phyloP scores from a whole-genome alignment of 202 grass and related monocot species.

The Panicum virgatum region DNA sequence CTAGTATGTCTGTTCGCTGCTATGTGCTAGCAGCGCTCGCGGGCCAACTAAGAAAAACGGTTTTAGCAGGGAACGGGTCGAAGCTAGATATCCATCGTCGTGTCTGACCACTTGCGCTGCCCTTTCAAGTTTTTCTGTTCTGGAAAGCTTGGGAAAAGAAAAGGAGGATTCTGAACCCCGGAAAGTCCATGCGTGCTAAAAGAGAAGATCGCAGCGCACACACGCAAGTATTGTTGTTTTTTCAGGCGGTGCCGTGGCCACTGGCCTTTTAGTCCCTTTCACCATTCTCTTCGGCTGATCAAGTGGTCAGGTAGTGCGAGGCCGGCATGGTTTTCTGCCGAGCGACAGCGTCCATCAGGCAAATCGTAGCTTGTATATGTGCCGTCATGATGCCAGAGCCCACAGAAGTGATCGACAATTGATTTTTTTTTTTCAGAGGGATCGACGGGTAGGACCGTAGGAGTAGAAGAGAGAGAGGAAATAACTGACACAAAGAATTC shows the following conservation, averaged over 20 bases:
- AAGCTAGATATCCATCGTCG: background rate
- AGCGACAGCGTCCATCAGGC: background rate
- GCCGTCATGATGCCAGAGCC: background rate
- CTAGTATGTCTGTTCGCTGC: too few relatives aligned
- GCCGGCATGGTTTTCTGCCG: background rate
- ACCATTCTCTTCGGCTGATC: background rate
- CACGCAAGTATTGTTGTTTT: background rate
- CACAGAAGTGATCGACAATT: too few relatives aligned
- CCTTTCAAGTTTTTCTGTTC: background rate
- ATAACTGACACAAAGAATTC: too few relatives aligned
- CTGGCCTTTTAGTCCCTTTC: background rate
- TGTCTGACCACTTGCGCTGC: background rate
- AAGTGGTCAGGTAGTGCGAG: too few relatives aligned
- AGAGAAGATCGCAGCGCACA: background rate
- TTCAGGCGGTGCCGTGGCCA: background rate
- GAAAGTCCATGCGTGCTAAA: background rate
- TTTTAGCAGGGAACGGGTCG: too few relatives aligned
- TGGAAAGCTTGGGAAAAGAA: slow-evolving; percentile 1
- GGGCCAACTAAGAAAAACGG: too few relatives aligned
- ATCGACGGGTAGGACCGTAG: too few relatives aligned
- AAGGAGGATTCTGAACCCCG: background rate
- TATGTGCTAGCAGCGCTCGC: too few relatives aligned
- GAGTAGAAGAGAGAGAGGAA: too few relatives aligned
- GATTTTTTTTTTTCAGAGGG: too few relatives aligned
- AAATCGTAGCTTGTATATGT: background rate